Percentiles rank a stretch among this genome's conserved stretches.
These are phyloP conservation scores for Rhodomyrtus psidioides DNA, from an alignment of 441 rosid species.

Conservation along the genomic window DNA sequence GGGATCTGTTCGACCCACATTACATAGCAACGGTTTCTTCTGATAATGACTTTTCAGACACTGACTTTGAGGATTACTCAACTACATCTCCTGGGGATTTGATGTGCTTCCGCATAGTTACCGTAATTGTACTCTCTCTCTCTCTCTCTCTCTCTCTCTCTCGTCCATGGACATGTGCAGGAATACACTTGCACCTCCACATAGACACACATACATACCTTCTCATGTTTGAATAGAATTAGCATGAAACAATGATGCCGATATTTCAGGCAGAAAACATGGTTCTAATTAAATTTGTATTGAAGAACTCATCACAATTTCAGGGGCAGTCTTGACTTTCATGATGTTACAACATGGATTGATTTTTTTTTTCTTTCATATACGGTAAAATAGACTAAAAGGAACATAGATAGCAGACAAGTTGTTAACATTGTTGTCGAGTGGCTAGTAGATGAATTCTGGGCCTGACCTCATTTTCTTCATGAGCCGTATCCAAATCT, in stretches of 20 bases:
- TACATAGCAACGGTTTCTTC: conserved; percentile 32
- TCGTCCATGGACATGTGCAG: no score
- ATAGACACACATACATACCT: neutral
- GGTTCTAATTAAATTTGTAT: neutral
- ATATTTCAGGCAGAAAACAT: neutral
- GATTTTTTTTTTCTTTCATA: neutral
- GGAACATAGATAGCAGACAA: neutral
- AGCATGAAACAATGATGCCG: neutral
- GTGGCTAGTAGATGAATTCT: neutral
- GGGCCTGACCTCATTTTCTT: neutral
- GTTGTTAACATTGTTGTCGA: neutral
- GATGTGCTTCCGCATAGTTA: conserved; percentile 57
- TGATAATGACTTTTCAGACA: conserved; percentile 26
- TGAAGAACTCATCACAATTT: neutral
- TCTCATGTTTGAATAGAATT: neutral
- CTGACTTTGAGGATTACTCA: conserved; percentile 29
- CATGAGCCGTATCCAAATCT: neutral
- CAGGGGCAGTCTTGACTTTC: neutral
- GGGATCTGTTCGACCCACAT: conserved; percentile 36
- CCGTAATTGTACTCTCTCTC: conserved; percentile 38
- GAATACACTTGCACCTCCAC: neutral
- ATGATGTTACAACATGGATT: neutral
- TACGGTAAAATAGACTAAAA: neutral
- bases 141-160: conserved; percentile 7
- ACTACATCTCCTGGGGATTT: conserved; percentile 42